Conservation (phyloP, 805 yeast genomes). For the Huiozyma naganishii region DNA sequence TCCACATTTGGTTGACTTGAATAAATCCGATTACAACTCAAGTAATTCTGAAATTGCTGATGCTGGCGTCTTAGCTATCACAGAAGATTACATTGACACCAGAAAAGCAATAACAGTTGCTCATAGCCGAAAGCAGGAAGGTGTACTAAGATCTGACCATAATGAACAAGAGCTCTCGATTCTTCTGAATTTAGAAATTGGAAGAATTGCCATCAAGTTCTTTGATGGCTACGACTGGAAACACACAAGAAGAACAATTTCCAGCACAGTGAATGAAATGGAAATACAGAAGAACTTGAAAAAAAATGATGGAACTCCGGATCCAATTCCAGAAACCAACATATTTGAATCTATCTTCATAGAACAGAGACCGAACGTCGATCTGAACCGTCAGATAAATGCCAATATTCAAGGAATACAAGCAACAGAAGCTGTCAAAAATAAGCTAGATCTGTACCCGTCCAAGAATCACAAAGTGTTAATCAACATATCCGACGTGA, state of each 20-base stretch:
- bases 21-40: neutral
- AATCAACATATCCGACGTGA: slow-evolving; percentile 45
- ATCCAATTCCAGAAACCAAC: slow-evolving; percentile 7
- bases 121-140: neutral
- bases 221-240: slow-evolving; percentile 93
- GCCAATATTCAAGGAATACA: slow-evolving; percentile 33
- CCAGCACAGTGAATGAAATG: slow-evolving; percentile 43
- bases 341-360: slow-evolving; percentile 69
- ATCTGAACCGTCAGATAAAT: slow-evolving; percentile 37
- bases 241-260: slow-evolving; percentile 57
- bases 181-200: neutral
- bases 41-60: neutral
- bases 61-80: slow-evolving; percentile 3
- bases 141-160: neutral
- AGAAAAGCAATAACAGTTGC: neutral
- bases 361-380: slow-evolving; percentile 6
- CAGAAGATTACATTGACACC: slow-evolving; percentile 13
- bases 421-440: slow-evolving; percentile 8
- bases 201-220: slow-evolving; percentile 36
- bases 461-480: slow-evolving; percentile 51
- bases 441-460: slow-evolving; percentile 44
- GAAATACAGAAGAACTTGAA: neutral
- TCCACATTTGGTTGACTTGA: neutral
- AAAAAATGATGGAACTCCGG: neutral
- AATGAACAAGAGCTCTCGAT: neutral